phyloP scores from a whole-genome alignment of 2,329 filamentous ascomycete species.

The Pseudocercospora cruenta region DNA sequence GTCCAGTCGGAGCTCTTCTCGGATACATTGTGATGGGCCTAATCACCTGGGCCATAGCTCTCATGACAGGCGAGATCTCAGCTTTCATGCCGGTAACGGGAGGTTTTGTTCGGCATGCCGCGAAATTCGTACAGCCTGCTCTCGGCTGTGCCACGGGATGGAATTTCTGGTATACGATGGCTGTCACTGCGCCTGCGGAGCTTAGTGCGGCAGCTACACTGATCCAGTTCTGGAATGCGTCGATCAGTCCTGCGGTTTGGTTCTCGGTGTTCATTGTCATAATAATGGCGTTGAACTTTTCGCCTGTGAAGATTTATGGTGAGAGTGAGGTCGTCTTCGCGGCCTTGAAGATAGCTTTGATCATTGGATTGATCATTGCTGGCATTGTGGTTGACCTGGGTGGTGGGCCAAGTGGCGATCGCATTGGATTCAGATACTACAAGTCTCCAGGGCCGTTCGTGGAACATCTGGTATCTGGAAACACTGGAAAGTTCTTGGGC shows the following conservation, averaged over 20 bases:
- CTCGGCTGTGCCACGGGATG: constrained; percentile 41
- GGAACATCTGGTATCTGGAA: constrained; percentile 15
- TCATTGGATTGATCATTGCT: constrained; percentile 22
- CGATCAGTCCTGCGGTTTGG: constrained; percentile 40
- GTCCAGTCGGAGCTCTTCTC: constrained; percentile 34
- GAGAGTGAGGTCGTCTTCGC: constrained; percentile 27
- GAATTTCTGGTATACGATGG: constrained; percentile 41
- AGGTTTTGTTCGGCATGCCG: constrained; percentile 43
- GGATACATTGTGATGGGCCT: constrained; percentile 46
- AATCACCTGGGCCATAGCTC: constrained; percentile 40
- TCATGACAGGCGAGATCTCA: constrained; percentile 44
- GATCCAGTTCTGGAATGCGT: constrained; percentile 35
- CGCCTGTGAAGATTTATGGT: constrained; percentile 26
- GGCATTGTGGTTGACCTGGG: constrained; percentile 26
- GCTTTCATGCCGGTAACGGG: constrained; percentile 45
- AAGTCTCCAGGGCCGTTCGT: constrained; percentile 23
- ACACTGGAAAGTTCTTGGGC: constrained; percentile 29
- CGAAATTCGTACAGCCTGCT: constrained; percentile 44
- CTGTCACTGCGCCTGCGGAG: constrained; percentile 24
- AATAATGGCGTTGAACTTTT: constrained; percentile 39
- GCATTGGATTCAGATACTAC: constrained; percentile 24
- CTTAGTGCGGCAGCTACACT: constrained; percentile 25
- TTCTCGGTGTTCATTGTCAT: constrained; percentile 42
- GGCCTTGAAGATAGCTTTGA: constrained; percentile 22
- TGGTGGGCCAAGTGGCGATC: constrained; percentile 16